Conservation (phyloP, 306 rosid species). For the Hippophae gyantsensis region DNA sequence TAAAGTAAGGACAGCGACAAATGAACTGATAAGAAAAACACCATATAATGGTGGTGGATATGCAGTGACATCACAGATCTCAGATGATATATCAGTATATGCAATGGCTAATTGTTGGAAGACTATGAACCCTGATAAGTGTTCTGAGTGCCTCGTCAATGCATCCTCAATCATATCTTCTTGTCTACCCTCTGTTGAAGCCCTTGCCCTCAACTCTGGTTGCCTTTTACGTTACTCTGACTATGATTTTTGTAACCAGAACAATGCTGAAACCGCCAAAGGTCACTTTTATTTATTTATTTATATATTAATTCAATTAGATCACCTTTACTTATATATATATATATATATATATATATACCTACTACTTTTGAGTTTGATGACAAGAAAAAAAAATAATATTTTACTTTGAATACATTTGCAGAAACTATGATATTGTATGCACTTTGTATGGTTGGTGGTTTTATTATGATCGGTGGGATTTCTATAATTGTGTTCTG, state of each 20-base stretch:
- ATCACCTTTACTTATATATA: background rate
- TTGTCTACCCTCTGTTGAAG: constrained; percentile 27
- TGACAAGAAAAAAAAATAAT: background rate
- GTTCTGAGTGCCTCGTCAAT: constrained; percentile 19
- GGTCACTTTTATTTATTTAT: constrained; percentile 9
- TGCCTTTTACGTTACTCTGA: constrained; percentile 27
- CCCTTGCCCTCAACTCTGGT: constrained; percentile 29
- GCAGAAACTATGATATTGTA: constrained; percentile 9
- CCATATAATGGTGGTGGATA: constrained; percentile 14
- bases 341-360: background rate
- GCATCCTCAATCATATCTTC: constrained; percentile 19
- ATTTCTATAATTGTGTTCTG: constrained; percentile 16
- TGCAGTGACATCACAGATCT: constrained; percentile 2
- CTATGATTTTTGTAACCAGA: constrained; percentile 22
- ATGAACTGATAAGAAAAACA: constrained; percentile 12
- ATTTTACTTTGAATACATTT: background rate
- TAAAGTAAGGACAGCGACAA: background rate
- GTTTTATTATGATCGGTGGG: constrained; percentile 5
- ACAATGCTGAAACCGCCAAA: background rate
- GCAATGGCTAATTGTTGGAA: constrained; percentile 29
- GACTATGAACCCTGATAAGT: constrained; percentile 14
- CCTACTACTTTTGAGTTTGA: background rate
- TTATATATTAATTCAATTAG: background rate
- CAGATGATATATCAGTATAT: constrained; percentile 5
- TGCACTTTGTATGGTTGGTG: constrained; percentile 3